phyloP scores from a whole-genome alignment of 73 alveolate species.

The Symbiodinium pilosum region DNA sequence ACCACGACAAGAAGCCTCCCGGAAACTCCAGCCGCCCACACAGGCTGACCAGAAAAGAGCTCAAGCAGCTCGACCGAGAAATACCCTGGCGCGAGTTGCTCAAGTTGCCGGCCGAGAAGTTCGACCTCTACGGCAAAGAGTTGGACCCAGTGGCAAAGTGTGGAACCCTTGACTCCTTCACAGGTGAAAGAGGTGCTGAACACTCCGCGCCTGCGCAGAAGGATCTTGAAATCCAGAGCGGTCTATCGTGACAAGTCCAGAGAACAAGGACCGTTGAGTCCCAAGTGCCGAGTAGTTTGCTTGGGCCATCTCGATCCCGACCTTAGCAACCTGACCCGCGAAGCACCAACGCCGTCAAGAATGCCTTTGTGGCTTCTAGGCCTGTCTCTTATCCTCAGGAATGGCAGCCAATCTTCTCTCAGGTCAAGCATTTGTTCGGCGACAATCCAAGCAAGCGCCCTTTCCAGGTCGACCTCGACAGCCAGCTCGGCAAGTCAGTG shows the following conservation, averaged over 20 bases:
- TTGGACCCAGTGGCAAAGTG: background rate
- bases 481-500: too few relatives aligned
- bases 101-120: background rate
- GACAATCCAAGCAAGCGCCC: too few relatives aligned
- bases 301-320: conserved; percentile 32
- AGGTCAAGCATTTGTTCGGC: too few relatives aligned
- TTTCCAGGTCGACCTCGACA: too few relatives aligned
- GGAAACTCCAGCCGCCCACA: too few relatives aligned
- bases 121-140: background rate
- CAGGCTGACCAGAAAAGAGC: conserved; percentile 25
- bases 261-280: background rate
- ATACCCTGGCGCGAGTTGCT: conserved; percentile 22
- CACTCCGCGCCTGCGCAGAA: background rate
- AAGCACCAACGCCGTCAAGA: conserved; percentile 12
- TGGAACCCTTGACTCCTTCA: background rate
- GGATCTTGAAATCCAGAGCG: background rate
- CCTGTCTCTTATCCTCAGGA: too few relatives aligned
- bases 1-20: too few relatives aligned
- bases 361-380: too few relatives aligned
- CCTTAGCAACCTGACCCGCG: background rate
- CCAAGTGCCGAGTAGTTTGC: conserved; percentile 17
- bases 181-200: background rate
- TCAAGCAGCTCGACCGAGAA: conserved; percentile 17
- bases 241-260: background rate
- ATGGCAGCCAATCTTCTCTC: too few relatives aligned